These are phyloP conservation scores for Phytophthora pistaciae DNA, from an alignment of 352 stramenopile species.

Conservation along the genomic window DNA sequence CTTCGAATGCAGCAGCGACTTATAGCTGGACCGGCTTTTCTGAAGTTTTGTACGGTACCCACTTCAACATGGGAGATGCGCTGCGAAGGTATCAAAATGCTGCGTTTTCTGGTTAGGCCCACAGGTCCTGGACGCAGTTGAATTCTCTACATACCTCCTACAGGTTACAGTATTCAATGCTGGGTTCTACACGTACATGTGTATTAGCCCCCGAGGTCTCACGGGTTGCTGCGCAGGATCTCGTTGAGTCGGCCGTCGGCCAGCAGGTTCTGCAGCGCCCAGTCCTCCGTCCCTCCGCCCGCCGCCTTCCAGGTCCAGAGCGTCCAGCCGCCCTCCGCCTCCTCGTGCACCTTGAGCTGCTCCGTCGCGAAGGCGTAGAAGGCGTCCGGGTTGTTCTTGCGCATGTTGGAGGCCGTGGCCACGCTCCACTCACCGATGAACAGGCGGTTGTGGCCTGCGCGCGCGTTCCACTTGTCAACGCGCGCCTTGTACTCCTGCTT, in stretches of 20 bases:
- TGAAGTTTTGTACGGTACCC: slow-evolving; percentile 18
- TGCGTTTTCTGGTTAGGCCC: background rate
- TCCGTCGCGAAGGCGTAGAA: slow-evolving; percentile 59
- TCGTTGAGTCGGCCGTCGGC: slow-evolving; percentile 35
- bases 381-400: slow-evolving; percentile 39
- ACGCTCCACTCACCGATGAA: slow-evolving; percentile 75
- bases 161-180: background rate
- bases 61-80: slow-evolving; percentile 24
- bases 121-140: background rate
- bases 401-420: slow-evolving; percentile 57
- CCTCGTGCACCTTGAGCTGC: slow-evolving; percentile 63
- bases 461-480: slow-evolving; percentile 45
- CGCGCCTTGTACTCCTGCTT: slow-evolving; percentile 40
- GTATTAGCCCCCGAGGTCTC: background rate
- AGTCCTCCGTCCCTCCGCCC: slow-evolving; percentile 49
- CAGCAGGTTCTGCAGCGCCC: slow-evolving; percentile 69
- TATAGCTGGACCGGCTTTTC: slow-evolving; percentile 7
- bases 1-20: background rate
- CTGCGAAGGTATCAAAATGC: background rate
- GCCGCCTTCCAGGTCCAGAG: slow-evolving; percentile 73
- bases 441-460: slow-evolving; percentile 44
- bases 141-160: background rate
- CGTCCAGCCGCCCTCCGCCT: slow-evolving; percentile 65
- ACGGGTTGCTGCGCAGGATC: slow-evolving; percentile 24
- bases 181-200: too few relatives aligned